Base-by-base conservation (phyloP, 257 asterid genomes). In the Solanum chmielewskii region DNA sequence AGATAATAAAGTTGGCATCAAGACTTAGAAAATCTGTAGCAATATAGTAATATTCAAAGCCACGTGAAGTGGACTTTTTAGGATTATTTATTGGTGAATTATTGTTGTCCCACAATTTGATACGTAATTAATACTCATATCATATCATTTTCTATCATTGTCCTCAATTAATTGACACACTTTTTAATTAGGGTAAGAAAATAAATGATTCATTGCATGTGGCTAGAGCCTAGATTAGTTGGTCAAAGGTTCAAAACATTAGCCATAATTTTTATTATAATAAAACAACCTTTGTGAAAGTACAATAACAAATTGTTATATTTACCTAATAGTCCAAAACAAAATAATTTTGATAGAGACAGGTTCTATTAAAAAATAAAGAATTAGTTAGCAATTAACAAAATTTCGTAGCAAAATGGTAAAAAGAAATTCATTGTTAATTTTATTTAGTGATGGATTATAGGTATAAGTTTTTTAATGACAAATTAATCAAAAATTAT, bases 11-110 rank as follows among this genome's bases (percentile, higher is more conserved):
- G 70, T 42, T 71, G 86, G 86, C 62, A 81, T 76, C 69, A 78
- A 41, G 71, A 85, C 29, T 47, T 49, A 5, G 29, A 47, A 80
- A 45, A 80, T 4, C 44, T 16, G 29, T 9, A 62, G 62, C 59
- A 18, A 70, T 35, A 77, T 86, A 52, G 62, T 52, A 23, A 83
- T 27, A 62, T 87, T 86, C 82, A 59, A 44, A 60, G 70, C 59
- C 92, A 89, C 92, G 92, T 90, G 92, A 86, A 90, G 20, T 90
- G 64, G 93, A 92, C 89, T 87, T 62, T 56, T 62, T 25, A 12
- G 35, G 35, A 14, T 41, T 49, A 69, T 21, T 33, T 76, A n/a
- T 6, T 42, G 31, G 21, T 5, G 29, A 21, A 85, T 23, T 11
- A 75, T 84, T 88, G 37, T 76, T 7, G 20, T 25, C 42, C 83